Evolutionary conservation across 441 rosid species (phyloP).

Genomic region (Gossypium gossypioides): DNA sequence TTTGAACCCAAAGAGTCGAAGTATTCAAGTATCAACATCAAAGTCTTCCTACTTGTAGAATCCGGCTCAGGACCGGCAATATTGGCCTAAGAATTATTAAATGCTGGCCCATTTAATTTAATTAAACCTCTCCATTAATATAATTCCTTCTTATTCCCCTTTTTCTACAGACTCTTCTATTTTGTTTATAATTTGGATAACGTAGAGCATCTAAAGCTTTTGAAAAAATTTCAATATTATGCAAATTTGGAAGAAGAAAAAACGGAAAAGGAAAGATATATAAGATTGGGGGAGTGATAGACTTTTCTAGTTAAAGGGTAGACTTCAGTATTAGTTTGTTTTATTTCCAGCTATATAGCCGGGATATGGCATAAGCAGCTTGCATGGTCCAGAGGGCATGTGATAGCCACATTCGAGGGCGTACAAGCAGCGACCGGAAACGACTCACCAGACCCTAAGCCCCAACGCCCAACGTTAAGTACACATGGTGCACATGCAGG

Average conservation of each 20-base stretch:
- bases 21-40: conserved; percentile 15
- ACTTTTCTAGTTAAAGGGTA: neutral
- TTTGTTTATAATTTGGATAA: neutral
- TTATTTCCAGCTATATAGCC: neutral
- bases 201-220: neutral
- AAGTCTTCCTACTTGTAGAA: conserved; percentile 4
- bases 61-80: conserved; percentile 25
- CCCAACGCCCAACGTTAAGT: neutral
- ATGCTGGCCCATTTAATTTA: conserved; percentile 20
- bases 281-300: neutral
- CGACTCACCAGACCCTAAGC: conserved; percentile 6
- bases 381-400: conserved; percentile 32
- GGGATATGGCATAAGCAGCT: neutral
- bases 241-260: neutral
- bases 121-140: neutral
- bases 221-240: neutral
- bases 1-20: neutral
- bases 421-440: neutral
- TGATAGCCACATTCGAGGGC: conserved; percentile 18
- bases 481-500: conserved; percentile 24
- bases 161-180: conserved; percentile 8
- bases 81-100: conserved; percentile 26
- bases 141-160: neutral
- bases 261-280: neutral
- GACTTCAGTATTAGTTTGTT: neutral